Percentiles rank a stretch among this genome's conserved stretches.
phyloP scores from a whole-genome alignment of 2,329 filamentous ascomycete genomes.

The Teratosphaeria nubilosa region DNA sequence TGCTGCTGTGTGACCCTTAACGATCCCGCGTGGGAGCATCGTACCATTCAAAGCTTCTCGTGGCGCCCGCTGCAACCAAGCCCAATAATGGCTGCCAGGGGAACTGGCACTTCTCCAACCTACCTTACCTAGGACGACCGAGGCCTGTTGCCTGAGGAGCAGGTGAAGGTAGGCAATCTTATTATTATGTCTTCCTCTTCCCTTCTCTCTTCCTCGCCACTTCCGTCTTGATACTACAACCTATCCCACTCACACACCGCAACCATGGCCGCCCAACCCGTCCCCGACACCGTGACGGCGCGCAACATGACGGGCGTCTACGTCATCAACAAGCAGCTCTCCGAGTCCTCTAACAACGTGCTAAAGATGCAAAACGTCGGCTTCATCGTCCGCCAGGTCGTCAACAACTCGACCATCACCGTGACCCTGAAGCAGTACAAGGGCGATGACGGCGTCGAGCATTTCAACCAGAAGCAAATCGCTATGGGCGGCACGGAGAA shows the following conservation, averaged over 20 bases:
- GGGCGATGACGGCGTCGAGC: conserved; percentile 30
- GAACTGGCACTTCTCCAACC: neutral
- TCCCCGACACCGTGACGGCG: conserved; percentile 56
- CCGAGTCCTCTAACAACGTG: conserved; percentile 56
- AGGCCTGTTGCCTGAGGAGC: neutral
- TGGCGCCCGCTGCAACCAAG: neutral
- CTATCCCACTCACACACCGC: neutral
- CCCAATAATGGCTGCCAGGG: neutral
- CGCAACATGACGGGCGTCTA: conserved; percentile 60
- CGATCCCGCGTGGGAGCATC: neutral
- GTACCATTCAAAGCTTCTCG: neutral
- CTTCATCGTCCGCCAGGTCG: conserved; percentile 36
- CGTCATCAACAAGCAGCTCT: conserved; percentile 66
- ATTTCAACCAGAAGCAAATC: conserved; percentile 50
- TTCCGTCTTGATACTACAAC: neutral
- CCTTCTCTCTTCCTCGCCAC: neutral
- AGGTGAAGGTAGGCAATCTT: neutral
- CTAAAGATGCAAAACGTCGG: conserved; percentile 49
- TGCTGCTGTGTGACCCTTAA: neutral
- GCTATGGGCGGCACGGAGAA: conserved; percentile 62
- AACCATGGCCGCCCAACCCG: conserved; percentile 30
- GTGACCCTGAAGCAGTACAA: conserved; percentile 47
- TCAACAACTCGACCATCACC: conserved; percentile 58
- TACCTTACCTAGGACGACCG: neutral
- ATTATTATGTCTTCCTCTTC: neutral